Base-by-base conservation (phyloP, 768 basidiomycete genomes). In the Tricholoma matsutake region DNA sequence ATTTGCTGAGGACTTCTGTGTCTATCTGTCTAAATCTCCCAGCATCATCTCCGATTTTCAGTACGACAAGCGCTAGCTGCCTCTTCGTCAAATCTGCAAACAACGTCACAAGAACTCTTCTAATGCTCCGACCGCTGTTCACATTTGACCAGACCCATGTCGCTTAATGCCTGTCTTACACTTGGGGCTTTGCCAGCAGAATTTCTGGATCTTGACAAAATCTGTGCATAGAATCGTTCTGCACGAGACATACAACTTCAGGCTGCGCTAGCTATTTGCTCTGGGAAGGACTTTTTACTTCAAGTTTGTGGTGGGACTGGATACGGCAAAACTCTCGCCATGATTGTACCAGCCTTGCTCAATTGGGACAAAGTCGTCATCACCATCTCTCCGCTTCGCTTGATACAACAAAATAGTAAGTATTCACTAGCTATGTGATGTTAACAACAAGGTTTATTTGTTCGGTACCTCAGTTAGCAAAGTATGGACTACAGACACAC, bases 291-390 rank as follows among this genome's bases (percentile, higher is more conserved):
- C 41, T 56, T 60, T 6, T 25, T 70, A 5, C 62, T 70, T 5
- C 61, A n/a, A n/a, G n/a, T n/a, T n/a, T n/a, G 64, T 29, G 66
- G 67, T 49, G 71, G 67, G 0, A 72, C 69, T n/a, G 70, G 69
- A 6, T 64, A 65, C 45, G 69, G 71, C 13, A 71, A 72, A 49
- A 71, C 69, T n/a, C 28, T 71, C 1, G 64, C 65, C 11, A 69
- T 69, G 65, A 60, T 66, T 4, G 14, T 71, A 14, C 67, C 64
- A 2, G 59, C 59, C 25, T 11, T 37, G 37, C 14, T 41, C 39
- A 18, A 41, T n/a, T 16, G 16, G 2, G 16, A n/a, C 39, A 41
- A 41, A 41, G 39, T 41, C 7, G 39, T 41, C 16, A 41, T 41
- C 39, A 41, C 39, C 16, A n/a, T 41, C 39, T 41, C 39, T 41